Base-by-base conservation (phyloP, 2,329 filamentous ascomycete genomes). In the Sarocladium brachiariae region DNA sequence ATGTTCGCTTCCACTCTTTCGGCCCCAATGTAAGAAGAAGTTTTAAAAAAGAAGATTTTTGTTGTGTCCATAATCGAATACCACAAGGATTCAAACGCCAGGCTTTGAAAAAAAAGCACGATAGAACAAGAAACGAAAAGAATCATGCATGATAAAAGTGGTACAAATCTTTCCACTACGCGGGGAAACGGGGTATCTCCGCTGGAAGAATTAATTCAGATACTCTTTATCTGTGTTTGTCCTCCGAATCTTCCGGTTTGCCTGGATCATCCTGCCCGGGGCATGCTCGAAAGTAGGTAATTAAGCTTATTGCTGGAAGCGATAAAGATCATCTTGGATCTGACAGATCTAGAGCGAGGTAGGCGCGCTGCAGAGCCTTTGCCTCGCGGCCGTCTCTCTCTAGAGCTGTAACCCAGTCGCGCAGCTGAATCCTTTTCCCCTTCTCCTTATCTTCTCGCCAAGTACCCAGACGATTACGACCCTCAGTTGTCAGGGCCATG, bases 361-460 rank as follows among this genome's bases (percentile, higher is more conserved):
- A 82, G 1, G 80, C 78, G 45, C 70, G 66, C 61, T 86, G 81
- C 45, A 88, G 64, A 21, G 82, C 78, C 61, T 73, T 78, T 56
- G 70, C 71, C 63, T 89, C 85, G 56, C 75, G 77, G 1, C 87
- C 86, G 63, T 95, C 89, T 48, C 83, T 75, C 65, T 96, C 91
- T 43, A 96, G 74, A 53, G 87, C 87, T 18, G 81, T 75, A 14
- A 95, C 73, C 72, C 90, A 83, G 65, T 96, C 92, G 50, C 92
- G 79, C 49, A 95, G 72, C 69, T 96, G 90, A 45, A 96, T 88
- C 23, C 84, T 84, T 57, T 77, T 79, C 27, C 89, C 89, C 62
- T 85, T 86, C 19, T 85, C 81, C 50, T 81, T 82, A 59, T 89
- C 85, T 65, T 96, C 90, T 53, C 88, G 79, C 78, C 84, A 88